Base-by-base conservation (phyloP, 2,329 filamentous ascomycete genomes). In the Ascosphaera acerosa region DNA sequence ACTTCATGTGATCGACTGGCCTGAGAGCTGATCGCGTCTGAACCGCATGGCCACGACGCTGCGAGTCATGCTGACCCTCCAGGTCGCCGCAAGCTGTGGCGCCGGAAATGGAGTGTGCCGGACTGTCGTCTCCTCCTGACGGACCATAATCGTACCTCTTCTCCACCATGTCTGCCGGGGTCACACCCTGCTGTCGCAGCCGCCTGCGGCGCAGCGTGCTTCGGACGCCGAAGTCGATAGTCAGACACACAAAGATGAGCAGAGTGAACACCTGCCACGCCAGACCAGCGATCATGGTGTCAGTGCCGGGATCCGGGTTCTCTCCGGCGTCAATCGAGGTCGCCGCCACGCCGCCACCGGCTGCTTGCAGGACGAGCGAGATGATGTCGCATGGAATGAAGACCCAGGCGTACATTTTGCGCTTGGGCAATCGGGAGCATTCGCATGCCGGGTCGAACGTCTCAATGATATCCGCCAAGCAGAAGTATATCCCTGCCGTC, bases 401-500 rank as follows among this genome's bases (percentile, higher is more conserved):
- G 37, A 50, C 42, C 42, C 44, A 48, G 36, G 47, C 48, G 40
- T 51, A 49, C 9, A 37, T 38, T n/a, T 38, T 36, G 3, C 47
- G 43, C 20, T 23, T 23, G 10, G 36, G 40, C 35, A 61, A 47
- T 37, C 52, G 52, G 4, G 54, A 58, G 36, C 53, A 49, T 27
- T 49, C 37, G 20, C 20, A 23, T 7, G 9, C 15, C 9, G 43
- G 33, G 19, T 45, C 54, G 38, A 55, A 53, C 31, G 45, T 50
- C 22, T 44, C 40, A 34, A 57, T 50, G 34, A 52, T 45, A 33
- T 48, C 43, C n/a, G 51, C 51, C 18, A 73, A 56, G 18, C 65
- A 70, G 33, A 75, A 60, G 45, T 76, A 76, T 42, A 76, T 67
- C 35, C 66, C 66, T 0, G 70, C 70, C 17, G 64, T 58, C 41